Evolutionary conservation across 768 basidiomycete genomes (phyloP).

Genomic region (Pleurotus tuoliensis): DNA sequence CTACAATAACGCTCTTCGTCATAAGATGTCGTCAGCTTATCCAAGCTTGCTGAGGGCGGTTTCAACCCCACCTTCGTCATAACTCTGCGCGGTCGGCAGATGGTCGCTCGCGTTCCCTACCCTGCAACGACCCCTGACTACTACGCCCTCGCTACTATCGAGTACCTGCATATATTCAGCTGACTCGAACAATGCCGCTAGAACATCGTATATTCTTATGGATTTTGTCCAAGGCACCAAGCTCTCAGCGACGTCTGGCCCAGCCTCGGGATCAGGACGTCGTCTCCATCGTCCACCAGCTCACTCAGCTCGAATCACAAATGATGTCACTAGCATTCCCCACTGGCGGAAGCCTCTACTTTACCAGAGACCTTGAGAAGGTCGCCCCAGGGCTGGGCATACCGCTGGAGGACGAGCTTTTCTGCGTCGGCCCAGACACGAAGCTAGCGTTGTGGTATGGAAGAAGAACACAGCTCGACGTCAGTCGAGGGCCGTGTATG

Average conservation of each 20-base stretch:
- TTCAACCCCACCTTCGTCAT: slow-evolving; percentile 20
- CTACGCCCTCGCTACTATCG: slow-evolving; percentile 22
- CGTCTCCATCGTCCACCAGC: slow-evolving; percentile 28
- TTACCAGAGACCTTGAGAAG: slow-evolving; percentile 31
- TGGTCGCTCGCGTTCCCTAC: too few species aligned
- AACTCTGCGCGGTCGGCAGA: slow-evolving; percentile 18
- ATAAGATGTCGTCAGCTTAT: background rate
- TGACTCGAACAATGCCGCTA: slow-evolving; percentile 20
- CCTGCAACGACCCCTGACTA: too few species aligned
- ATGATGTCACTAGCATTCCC: slow-evolving; percentile 41
- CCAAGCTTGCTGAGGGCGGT: slow-evolving; percentile 24
- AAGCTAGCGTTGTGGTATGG: slow-evolving; percentile 22
- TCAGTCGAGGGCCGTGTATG: slow-evolving; percentile 22
- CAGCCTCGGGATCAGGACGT: slow-evolving; percentile 25
- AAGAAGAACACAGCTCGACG: slow-evolving; percentile 15
- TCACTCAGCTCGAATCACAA: slow-evolving; percentile 31
- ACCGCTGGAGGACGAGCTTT: slow-evolving; percentile 20
- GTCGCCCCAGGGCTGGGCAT: slow-evolving; percentile 25
- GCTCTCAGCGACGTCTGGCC: slow-evolving; percentile 30
- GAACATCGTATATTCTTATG: slow-evolving; percentile 32
- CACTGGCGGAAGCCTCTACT: slow-evolving; percentile 42
- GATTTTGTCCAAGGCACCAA: slow-evolving; percentile 28
- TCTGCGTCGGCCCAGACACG: slow-evolving; percentile 29
- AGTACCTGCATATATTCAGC: slow-evolving; percentile 24
- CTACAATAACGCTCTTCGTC: slow-evolving; percentile 31